Evolutionary conservation across 2,329 filamentous ascomycete genomes (phyloP), one percentile per base, ranked within the genome.

Genomic region (Metarhizium robertsii): DNA sequence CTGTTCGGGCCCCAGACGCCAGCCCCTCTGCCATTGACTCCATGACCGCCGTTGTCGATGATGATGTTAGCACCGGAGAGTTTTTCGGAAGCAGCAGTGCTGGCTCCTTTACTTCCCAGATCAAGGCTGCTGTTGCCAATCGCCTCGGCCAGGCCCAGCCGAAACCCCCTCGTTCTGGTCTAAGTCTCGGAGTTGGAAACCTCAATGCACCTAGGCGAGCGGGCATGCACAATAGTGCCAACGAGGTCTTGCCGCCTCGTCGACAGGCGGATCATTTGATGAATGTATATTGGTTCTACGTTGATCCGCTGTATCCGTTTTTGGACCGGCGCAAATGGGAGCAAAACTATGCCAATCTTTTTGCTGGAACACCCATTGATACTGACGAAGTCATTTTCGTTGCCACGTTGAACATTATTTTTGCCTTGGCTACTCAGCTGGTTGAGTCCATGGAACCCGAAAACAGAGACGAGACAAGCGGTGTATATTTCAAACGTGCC

Each of bases 31-130:
- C 68, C 2, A 72, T 69, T 3, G 68, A 75, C 57, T 75, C 74
- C 2, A 77, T 77, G 72, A 76, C 74, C 6, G 72, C 72, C 0
- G 68, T 75, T 1, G 64, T 73, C 2, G 73, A 74, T 30, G 73
- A 75, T 54, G 73, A 70, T 0, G 61, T 60, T 0, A 69, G 62
- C 25, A 73, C 67, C 0, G 67, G 72, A 14, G 74, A 75, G 18
- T 76, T 74, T 56, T 77, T 77, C 54, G 74, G 75, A 0, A 75
- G 69, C 57, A 76, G 73, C 16, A 77, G 75, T 55, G 72, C 73
- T 0, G 73, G 73, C 0, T 74, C 73, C 2, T 77, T 77, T 50
- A 76, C 75, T 32, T 69, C 68, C 1, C 73, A 76, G 54, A 75
- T 77, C 43, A 75, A 72, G 53, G 70, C 67, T 1, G 73, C 73